Evolutionary conservation across 345 rosid genomes (phyloP).

Genomic region (Hibiscus mutabilis): DNA sequence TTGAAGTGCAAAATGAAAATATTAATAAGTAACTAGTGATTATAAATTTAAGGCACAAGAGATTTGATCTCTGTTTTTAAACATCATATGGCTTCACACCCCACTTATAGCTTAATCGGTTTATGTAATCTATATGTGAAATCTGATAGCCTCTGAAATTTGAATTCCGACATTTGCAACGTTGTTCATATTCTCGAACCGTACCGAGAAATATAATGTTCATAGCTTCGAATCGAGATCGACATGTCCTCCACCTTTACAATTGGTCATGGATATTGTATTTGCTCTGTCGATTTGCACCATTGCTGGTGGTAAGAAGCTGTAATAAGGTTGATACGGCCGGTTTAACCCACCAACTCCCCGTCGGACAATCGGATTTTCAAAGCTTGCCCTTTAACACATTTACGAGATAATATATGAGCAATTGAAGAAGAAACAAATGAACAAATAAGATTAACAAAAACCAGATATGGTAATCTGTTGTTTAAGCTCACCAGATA

Average conservation of each 20-base stretch:
- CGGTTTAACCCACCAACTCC: constrained; percentile 14
- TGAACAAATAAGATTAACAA: neutral
- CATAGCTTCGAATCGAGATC: constrained; percentile 47
- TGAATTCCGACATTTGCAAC: too few species aligned
- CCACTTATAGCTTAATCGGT: too few species aligned
- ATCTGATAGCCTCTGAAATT: too few species aligned
- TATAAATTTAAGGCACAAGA: neutral
- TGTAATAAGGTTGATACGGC: constrained; percentile 14
- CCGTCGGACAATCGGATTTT: constrained; percentile 15
- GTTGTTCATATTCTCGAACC: too few species aligned
- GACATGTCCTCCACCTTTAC: constrained; percentile 25
- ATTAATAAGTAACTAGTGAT: too few species aligned
- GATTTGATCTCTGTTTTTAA: neutral
- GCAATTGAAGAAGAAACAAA: too few species aligned
- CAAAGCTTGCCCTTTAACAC: constrained; percentile 20
- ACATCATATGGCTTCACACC: too few species aligned
- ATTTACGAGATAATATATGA: neutral
- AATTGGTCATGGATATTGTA: neutral
- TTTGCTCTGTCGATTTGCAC: constrained; percentile 2
- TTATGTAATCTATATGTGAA: too few species aligned
- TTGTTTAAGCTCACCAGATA: constrained; percentile 26
- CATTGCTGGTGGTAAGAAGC: neutral
- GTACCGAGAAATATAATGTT: neutral
- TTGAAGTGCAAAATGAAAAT: too few species aligned
- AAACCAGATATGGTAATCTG: neutral